Base-by-base conservation (phyloP, 1,284 basidiomycete genomes). In the Ustilago cynodontis region DNA sequence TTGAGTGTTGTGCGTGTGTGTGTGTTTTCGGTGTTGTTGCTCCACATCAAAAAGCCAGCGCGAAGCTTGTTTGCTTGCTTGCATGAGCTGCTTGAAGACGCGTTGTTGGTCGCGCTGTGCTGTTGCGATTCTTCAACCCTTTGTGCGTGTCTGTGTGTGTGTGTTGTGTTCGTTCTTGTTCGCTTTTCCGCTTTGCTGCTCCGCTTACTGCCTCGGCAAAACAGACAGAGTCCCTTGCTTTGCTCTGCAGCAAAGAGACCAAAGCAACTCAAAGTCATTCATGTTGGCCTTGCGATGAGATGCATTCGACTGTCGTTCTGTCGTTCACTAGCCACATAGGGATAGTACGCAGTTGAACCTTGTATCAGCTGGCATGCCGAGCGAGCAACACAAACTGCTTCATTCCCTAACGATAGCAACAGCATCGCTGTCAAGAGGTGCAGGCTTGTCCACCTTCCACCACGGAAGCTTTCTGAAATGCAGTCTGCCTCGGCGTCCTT, bases 21-120 rank as follows among this genome's bases (percentile, higher is more conserved):
- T n/a, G n/a, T 47, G 43, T 49, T 49, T 49, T 49, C 28, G 47
- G 47, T 49, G 47, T 49, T 26, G 22, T 26, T 49, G 47, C 47
- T 49, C 47, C 47, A 49, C 47, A 49, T 49, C 47, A 28, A 45
- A 28, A 45, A 45, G 43, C 43, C 43, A 45, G 43, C 43, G 22
- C 43, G 22, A 45, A 20, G 43, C 43, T 45, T 45, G 11, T n/a
- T 37, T 37, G 31, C 31, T 33, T 14, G n/a, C 39, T 41, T n/a
- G 43, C 43, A 45, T 45, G n/a, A 45, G 43, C 43, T 37, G 35
- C 31, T 33, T 33, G 8, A 13, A 16, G 22, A 45, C 43, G 43
- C 43, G 43, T 45, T 5, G 5, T 4, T 20, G 3, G 3, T 22
- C 43, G 43, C 20, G 16, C n/a, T 14, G 1, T 18, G 53, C 28